Conservation (phyloP, 73 alveolate species). For the Uronychia binucleata region DNA sequence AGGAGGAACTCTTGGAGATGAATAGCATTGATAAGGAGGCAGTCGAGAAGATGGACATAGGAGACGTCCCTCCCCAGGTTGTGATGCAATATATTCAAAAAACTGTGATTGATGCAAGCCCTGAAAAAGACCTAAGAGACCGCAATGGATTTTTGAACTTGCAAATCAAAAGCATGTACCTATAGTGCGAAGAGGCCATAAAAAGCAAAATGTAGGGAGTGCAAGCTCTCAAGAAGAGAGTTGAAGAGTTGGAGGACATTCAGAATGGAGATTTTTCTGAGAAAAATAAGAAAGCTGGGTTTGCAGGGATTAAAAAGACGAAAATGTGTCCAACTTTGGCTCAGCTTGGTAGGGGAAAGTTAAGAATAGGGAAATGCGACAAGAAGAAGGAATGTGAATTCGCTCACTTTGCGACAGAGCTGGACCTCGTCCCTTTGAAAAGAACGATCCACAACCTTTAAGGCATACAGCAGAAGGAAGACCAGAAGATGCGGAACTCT, state of each 20-base stretch:
- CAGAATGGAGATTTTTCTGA: neutral
- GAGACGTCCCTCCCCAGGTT: constrained; percentile 7
- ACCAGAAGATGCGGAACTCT: constrained; percentile 11
- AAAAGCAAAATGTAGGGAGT: constrained; percentile 56
- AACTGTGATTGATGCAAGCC: constrained; percentile 16
- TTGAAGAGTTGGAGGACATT: constrained; percentile 64
- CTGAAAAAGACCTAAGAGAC: constrained; percentile 48
- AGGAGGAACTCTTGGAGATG: constrained; percentile 17
- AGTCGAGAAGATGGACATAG: constrained; percentile 32
- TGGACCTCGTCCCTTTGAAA: constrained; percentile 58
- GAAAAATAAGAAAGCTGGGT: neutral
- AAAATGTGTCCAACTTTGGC: constrained; percentile 42
- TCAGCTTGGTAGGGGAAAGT: neutral
- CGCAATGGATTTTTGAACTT: constrained; percentile 56
- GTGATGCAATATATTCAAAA: constrained; percentile 31
- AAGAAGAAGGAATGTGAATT: constrained; percentile 46
- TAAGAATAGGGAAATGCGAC: neutral
- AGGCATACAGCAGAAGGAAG: constrained; percentile 11
- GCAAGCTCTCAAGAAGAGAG: constrained; percentile 59
- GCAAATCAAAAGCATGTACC: constrained; percentile 45
- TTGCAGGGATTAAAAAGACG: constrained; percentile 40
- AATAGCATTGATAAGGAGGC: constrained; percentile 29
- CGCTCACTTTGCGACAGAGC: constrained; percentile 55
- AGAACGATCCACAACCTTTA: constrained; percentile 57
- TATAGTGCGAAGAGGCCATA: constrained; percentile 44